Evolutionary conservation across 176 grass and related monocot genomes (phyloP).

Genomic region (Poa annua): DNA sequence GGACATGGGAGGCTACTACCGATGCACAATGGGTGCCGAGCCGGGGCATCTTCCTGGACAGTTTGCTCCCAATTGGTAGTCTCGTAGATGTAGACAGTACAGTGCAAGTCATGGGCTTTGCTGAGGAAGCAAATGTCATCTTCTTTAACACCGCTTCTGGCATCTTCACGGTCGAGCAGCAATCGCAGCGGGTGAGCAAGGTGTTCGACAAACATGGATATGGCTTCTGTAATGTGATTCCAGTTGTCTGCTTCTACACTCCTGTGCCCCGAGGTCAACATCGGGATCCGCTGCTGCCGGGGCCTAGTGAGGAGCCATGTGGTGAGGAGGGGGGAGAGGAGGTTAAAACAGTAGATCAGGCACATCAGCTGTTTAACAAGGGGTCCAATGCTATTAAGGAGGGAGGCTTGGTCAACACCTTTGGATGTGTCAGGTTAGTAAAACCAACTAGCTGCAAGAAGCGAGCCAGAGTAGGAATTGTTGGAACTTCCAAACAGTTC

Average conservation of each 20-base stretch:
- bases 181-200: background rate
- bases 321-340: no score
- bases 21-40: background rate
- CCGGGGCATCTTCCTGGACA: background rate
- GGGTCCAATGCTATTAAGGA: background rate
- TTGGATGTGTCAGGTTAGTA: background rate
- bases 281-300: no score
- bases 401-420: background rate
- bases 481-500: background rate
- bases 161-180: background rate
- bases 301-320: background rate
- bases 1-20: background rate
- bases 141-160: background rate
- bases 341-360: background rate
- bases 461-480: background rate
- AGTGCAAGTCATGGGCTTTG: background rate
- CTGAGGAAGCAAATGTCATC: background rate
- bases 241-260: background rate
- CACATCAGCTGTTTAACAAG: background rate
- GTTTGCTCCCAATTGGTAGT: background rate
- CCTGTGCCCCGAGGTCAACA: background rate
- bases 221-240: background rate
- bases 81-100: no score
- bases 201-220: background rate
- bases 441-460: background rate